These are phyloP conservation scores for Aspergillus carlsbadensis DNA, from an alignment of 495 filamentous ascomycete genomes.

Conservation along the genomic window DNA sequence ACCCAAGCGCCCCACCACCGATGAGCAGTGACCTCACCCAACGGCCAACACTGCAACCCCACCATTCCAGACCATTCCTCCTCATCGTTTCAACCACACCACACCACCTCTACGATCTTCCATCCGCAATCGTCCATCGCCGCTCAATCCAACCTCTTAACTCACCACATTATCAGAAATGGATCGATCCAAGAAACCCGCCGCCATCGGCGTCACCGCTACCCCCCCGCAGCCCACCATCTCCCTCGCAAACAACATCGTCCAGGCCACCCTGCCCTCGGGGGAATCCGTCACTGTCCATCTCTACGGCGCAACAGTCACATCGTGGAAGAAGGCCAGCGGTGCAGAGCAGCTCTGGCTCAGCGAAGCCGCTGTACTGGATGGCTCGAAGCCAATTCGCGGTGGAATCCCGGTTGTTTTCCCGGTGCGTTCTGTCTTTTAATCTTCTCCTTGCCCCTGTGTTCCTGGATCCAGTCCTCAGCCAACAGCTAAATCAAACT, in stretches of 20 bases:
- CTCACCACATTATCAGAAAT: slow-evolving; percentile 39
- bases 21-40: not conserved
- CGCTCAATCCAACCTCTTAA: no score
- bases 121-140: no score
- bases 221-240: slow-evolving; percentile 65
- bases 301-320: slow-evolving; percentile 88
- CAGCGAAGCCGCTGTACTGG: slow-evolving; percentile 68
- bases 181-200: slow-evolving; percentile 80
- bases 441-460: not conserved
- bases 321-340: slow-evolving; percentile 80
- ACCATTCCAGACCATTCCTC: not conserved
- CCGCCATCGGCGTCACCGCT: slow-evolving; percentile 68
- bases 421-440: slow-evolving; percentile 78
- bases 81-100: not conserved
- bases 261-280: slow-evolving; percentile 73
- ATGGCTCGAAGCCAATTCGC: slow-evolving; percentile 62
- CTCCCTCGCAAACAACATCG: slow-evolving; percentile 63
- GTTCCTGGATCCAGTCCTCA: not conserved
- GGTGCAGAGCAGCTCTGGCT: slow-evolving; percentile 89
- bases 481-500: no score
- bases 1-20: no score
- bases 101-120: not conserved
- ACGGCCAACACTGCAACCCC: not conserved
- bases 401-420: slow-evolving; percentile 90
- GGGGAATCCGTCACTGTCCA: slow-evolving; percentile 84